Evolutionary conservation across 805 yeast genomes (phyloP).

Genomic region (Kazachstania martiniae): DNA sequence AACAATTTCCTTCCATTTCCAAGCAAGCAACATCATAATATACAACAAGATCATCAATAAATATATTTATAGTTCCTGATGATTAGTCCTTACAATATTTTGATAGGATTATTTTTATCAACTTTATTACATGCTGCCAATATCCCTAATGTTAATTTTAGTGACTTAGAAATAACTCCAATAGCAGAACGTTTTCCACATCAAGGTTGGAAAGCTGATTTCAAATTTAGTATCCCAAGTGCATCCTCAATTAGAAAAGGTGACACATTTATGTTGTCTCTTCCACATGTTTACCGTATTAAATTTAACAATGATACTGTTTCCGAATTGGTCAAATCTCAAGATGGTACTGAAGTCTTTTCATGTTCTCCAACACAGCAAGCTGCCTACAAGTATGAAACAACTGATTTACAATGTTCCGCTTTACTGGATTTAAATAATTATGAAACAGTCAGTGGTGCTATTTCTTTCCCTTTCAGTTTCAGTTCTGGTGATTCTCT

Average conservation of each 20-base stretch:
- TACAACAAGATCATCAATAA: no score
- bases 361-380: constrained; percentile 27
- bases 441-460: constrained; percentile 18
- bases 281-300: constrained; percentile 28
- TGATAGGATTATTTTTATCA: no score
- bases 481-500: constrained; percentile 29
- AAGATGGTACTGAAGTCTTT: constrained; percentile 21
- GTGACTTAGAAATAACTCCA: constrained; percentile 9
- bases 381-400: constrained; percentile 25
- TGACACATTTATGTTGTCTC: constrained; percentile 18
- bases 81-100: no score
- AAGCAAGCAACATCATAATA: no score
- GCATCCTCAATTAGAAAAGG: constrained; percentile 13
- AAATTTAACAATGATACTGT: constrained; percentile 20
- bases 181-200: constrained; percentile 15
- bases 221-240: constrained; percentile 19
- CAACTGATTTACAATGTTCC: constrained; percentile 25
- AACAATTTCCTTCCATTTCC: no score
- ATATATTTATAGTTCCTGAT: no score
- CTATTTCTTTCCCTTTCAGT: constrained; percentile 21
- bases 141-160: constrained; percentile 7
- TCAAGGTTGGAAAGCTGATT: constrained; percentile 26
- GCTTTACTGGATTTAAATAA: constrained; percentile 13
- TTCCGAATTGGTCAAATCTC: constrained; percentile 11
- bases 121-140: constrained; percentile 9